Percentiles rank a stretch among this genome's conserved stretches.
phyloP scores from a whole-genome alignment of 257 asterid genomes.

The Fraxinus americana region DNA sequence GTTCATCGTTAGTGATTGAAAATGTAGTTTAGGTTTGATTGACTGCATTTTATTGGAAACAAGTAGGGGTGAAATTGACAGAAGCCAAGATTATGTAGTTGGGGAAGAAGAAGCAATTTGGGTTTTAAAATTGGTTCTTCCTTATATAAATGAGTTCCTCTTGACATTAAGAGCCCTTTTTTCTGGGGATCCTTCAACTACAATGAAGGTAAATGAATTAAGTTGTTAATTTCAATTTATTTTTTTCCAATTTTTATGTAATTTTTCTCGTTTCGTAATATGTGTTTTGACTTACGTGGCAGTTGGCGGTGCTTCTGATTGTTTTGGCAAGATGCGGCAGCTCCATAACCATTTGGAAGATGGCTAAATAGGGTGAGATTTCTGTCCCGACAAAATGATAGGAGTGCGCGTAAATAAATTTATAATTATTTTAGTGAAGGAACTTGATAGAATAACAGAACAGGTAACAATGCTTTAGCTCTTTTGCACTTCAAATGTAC shows the following conservation, averaged over 20 bases:
- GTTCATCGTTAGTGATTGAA: too few species aligned
- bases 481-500: too few species aligned
- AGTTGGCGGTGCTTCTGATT: constrained; percentile 85
- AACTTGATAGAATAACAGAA: too few species aligned
- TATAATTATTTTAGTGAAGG: neutral
- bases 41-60: neutral
- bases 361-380: constrained; percentile 75
- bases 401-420: neutral
- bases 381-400: neutral
- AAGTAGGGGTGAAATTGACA: constrained; percentile 48
- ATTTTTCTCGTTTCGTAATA: constrained; percentile 17
- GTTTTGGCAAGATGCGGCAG: constrained; percentile 89
- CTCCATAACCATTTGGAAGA: constrained; percentile 83
- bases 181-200: constrained; percentile 95
- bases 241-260: neutral
- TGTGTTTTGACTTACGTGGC: constrained; percentile 12
- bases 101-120: constrained; percentile 88
- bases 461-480: too few species aligned
- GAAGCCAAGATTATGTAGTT: constrained; percentile 52
- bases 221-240: neutral
- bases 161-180: constrained; percentile 79
- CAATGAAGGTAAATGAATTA: constrained; percentile 68
- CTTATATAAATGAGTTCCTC: constrained; percentile 73
- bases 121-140: constrained; percentile 63
- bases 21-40: too few species aligned